These are phyloP conservation scores for Phoenix dactylifera DNA, from an alignment of 176 grass and related monocot species.

Conservation along the genomic window DNA sequence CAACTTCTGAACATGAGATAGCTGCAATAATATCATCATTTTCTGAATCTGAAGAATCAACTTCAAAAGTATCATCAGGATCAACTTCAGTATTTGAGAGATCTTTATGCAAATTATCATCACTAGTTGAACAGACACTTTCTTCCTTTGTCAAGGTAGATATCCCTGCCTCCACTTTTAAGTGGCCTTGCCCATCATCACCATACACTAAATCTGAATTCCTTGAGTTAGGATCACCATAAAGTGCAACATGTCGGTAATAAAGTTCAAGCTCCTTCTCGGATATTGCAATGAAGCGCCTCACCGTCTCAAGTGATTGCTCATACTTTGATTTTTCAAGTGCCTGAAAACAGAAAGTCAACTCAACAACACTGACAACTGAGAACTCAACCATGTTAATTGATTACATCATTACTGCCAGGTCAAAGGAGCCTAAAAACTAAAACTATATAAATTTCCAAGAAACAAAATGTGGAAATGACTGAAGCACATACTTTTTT, in stretches of 20 bases:
- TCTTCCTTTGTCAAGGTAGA: neutral
- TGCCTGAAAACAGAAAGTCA: slow-evolving; percentile 39
- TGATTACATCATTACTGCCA: too few species aligned
- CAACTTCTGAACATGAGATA: slow-evolving; percentile 25
- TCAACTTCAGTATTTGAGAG: neutral
- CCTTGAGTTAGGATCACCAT: slow-evolving; percentile 47
- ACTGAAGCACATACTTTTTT: slow-evolving; percentile 49
- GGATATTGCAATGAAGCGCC: slow-evolving; percentile 57
- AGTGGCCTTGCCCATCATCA: slow-evolving; percentile 19
- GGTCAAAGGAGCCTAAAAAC: too few species aligned
- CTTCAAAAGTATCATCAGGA: slow-evolving; percentile 3
- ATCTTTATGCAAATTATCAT: neutral
- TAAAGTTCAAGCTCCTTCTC: slow-evolving; percentile 87
- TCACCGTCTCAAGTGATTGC: slow-evolving; percentile 72
- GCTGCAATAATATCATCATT: slow-evolving; percentile 7
- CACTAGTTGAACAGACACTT: slow-evolving; percentile 8
- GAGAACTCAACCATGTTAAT: too few species aligned
- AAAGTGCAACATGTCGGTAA: slow-evolving; percentile 73
- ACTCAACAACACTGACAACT: slow-evolving; percentile 1
- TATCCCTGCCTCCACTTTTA: slow-evolving; percentile 2
- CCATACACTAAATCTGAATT: slow-evolving; percentile 38
- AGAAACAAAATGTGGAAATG: slow-evolving; percentile 5
- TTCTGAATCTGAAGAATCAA: slow-evolving; percentile 12
- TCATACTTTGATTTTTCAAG: slow-evolving; percentile 99
- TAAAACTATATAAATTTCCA: too few species aligned